These are phyloP conservation scores for Hanseniaspora pseudoguilliermondii DNA, from an alignment of 805 yeast species.

Conservation along the genomic window DNA sequence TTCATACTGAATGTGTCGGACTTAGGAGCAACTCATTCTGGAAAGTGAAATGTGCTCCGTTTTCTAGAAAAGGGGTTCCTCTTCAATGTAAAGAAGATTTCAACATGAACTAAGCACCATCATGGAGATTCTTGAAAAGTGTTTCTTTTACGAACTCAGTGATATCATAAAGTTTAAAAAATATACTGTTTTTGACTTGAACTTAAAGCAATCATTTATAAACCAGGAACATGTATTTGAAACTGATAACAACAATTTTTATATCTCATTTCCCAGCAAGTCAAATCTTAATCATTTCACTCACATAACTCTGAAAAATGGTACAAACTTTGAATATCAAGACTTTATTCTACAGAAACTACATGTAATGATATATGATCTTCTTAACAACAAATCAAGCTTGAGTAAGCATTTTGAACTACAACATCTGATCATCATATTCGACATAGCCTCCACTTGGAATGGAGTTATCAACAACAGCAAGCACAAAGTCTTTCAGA, in stretches of 20 bases:
- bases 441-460: constrained; percentile 5
- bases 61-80: too few species aligned
- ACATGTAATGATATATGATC: not conserved
- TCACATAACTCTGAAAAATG: not conserved
- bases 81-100: too few species aligned
- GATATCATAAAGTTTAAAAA: not conserved
- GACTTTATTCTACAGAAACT: not conserved
- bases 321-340: not conserved
- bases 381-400: not conserved
- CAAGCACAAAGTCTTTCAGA: not conserved
- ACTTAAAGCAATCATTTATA: not conserved
- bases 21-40: too few species aligned
- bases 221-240: not conserved
- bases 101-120: too few species aligned
- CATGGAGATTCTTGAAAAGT: constrained; percentile 11
- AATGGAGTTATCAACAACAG: not conserved
- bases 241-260: not conserved
- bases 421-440: not conserved
- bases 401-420: not conserved
- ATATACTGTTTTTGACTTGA: not conserved
- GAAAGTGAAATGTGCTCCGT: too few species aligned
- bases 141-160: not conserved
- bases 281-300: not conserved
- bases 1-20: too few species aligned
- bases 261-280: not conserved